Evolutionary conservation across 2,329 filamentous ascomycete species (phyloP).

Genomic region (Allantophomopsis lycopodina): DNA sequence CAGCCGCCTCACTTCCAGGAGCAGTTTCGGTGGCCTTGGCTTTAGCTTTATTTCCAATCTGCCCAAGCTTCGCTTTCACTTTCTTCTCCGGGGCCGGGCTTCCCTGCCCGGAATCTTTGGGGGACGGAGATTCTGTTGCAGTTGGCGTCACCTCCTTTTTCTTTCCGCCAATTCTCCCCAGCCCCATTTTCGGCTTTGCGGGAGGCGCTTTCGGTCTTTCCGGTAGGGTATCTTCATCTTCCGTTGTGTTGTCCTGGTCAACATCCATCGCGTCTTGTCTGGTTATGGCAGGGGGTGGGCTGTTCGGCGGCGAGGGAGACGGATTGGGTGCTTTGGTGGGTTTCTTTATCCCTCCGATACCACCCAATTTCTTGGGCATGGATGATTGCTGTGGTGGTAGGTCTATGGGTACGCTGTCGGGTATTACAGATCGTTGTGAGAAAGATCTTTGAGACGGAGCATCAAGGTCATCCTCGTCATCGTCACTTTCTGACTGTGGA

Average conservation of each 20-base stretch:
- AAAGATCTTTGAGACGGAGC: slow-evolving; percentile 6
- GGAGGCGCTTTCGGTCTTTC: not conserved
- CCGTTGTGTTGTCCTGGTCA: not conserved
- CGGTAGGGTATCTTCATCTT: not conserved
- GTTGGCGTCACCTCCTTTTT: slow-evolving; percentile 5
- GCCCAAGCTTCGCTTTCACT: slow-evolving; percentile 6
- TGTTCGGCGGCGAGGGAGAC: not conserved
- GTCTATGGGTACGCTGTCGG: slow-evolving; percentile 12
- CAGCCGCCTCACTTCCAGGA: slow-evolving; percentile 6
- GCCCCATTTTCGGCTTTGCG: slow-evolving; percentile 2
- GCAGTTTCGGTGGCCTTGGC: slow-evolving; percentile 1
- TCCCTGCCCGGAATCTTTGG: not conserved
- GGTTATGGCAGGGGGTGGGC: not conserved
- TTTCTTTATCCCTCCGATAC: slow-evolving; percentile 3
- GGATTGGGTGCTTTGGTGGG: not conserved
- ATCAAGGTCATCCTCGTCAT: slow-evolving; percentile 13
- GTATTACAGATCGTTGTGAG: slow-evolving; percentile 11
- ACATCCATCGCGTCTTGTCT: not conserved
- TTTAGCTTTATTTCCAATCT: slow-evolving; percentile 6
- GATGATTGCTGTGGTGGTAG: slow-evolving; percentile 2
- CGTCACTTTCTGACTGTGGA: slow-evolving; percentile 1
- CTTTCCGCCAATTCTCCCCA: slow-evolving; percentile 14
- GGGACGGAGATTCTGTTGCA: not conserved
- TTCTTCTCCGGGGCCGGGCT: not conserved
- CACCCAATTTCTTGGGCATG: slow-evolving; percentile 5